Percentiles rank a stretch among this genome's conserved stretches.
These are phyloP conservation scores for Cladosporium phlei DNA, from an alignment of 2,329 filamentous ascomycete species.

Conservation along the genomic window DNA sequence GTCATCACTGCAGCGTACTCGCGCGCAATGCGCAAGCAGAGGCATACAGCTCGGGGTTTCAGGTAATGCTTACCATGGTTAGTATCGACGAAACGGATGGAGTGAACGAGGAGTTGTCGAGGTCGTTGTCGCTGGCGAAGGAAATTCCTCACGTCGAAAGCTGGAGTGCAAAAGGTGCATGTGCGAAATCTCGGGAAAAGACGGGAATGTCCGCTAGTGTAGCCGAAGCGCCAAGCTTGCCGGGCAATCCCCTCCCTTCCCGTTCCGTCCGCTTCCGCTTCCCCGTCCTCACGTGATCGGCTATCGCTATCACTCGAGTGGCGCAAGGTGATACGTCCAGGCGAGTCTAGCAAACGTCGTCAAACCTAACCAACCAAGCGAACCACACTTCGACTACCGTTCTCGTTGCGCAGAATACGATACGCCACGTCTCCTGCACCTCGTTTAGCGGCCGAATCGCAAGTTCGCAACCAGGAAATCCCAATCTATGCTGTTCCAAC, in stretches of 20 bases:
- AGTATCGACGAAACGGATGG: constrained; percentile 10
- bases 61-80: constrained; percentile 22
- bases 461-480: no score
- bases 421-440: no score
- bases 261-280: neutral
- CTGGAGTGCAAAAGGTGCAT: constrained; percentile 1
- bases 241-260: neutral
- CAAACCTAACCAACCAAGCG: no score
- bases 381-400: no score
- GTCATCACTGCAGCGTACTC: constrained; percentile 16
- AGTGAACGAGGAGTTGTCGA: constrained; percentile 13
- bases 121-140: constrained; percentile 13
- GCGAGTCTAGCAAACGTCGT: no score
- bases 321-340: no score
- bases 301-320: no score
- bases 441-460: no score
- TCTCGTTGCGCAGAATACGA: no score
- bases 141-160: constrained; percentile 11
- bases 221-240: neutral
- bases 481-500: no score
- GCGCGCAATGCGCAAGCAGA: constrained; percentile 16
- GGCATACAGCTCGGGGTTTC: constrained; percentile 17
- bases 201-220: neutral
- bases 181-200: neutral
- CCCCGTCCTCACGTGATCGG: neutral